Conservation (phyloP, 2,329 filamentous ascomycete species). For the Nakataea oryzae region DNA sequence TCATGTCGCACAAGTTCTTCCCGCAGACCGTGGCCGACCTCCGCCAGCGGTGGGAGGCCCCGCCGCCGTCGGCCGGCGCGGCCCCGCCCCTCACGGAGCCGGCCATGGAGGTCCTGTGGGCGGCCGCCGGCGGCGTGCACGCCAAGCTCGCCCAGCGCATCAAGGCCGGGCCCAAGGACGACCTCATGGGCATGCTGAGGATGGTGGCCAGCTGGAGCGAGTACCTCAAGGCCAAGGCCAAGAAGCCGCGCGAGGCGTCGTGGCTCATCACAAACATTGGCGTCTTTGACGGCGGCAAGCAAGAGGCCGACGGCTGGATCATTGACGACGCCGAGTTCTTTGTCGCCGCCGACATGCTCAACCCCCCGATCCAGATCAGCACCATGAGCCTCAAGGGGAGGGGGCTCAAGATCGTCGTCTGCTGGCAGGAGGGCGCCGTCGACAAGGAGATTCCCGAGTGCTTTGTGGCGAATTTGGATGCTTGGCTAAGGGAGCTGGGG, state of each 20-base stretch:
- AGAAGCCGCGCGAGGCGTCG: neutral
- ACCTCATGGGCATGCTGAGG: neutral
- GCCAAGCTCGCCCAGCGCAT: neutral
- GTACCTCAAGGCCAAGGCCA: neutral
- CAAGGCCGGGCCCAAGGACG: neutral
- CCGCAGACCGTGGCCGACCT: neutral
- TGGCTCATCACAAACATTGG: neutral
- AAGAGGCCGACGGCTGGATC: neutral
- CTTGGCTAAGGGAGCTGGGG: neutral
- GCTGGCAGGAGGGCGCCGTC: neutral
- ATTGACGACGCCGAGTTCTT: neutral
- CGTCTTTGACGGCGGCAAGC: neutral
- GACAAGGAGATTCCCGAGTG: neutral
- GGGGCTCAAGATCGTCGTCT: neutral
- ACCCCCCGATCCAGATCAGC: neutral
- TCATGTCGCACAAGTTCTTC: constrained; percentile 4
- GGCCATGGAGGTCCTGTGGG: neutral
- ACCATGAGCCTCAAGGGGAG: neutral
- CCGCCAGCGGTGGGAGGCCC: neutral
- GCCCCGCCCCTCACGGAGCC: neutral
- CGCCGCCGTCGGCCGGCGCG: neutral
- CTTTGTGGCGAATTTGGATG: neutral
- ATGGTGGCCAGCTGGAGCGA: neutral
- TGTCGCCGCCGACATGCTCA: neutral
- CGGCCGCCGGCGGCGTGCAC: neutral